These are phyloP conservation scores for Phaffia rhodozyma DNA, from an alignment of 1,284 basidiomycete species.

Conservation along the genomic window DNA sequence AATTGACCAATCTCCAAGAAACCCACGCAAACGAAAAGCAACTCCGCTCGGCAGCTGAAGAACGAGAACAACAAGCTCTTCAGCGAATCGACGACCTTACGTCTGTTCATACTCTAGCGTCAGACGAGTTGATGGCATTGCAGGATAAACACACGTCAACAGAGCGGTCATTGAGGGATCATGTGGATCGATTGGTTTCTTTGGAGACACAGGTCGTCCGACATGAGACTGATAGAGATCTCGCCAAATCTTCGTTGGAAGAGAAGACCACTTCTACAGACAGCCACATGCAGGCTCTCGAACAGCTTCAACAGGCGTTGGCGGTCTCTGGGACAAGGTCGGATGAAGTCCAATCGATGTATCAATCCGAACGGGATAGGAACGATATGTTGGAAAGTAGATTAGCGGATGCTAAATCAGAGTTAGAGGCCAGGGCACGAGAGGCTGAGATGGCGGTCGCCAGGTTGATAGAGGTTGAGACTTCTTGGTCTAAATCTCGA, in stretches of 20 bases:
- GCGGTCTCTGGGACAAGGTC: constrained; percentile 62
- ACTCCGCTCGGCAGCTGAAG: constrained; percentile 65
- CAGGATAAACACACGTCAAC: constrained; percentile 52
- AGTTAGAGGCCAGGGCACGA: constrained; percentile 56
- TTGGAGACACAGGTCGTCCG: constrained; percentile 66
- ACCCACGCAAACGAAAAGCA: constrained; percentile 62
- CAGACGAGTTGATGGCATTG: constrained; percentile 59
- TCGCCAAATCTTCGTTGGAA: constrained; percentile 55
- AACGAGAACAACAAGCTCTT: constrained; percentile 63
- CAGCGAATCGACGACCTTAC: constrained; percentile 74
- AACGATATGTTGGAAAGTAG: constrained; percentile 58
- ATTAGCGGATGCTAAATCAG: constrained; percentile 59
- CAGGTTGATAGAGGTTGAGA: constrained; percentile 62
- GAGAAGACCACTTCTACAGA: constrained; percentile 57
- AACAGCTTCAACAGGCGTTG: constrained; percentile 70
- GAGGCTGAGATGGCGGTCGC: constrained; percentile 59
- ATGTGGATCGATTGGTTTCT: constrained; percentile 59
- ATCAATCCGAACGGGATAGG: constrained; percentile 55
- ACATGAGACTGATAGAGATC: constrained; percentile 63
- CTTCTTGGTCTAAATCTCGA: constrained; percentile 72
- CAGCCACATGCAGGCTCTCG: constrained; percentile 72
- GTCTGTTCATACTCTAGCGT: constrained; percentile 56
- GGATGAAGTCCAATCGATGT: constrained; percentile 65
- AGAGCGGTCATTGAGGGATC: constrained; percentile 64
- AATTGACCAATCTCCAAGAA: constrained; percentile 61